Evolutionary conservation across 1,139 yeast species (phyloP), one percentile per base, ranked within the genome.

Genomic region (Meyerozyma guilliermondii): DNA sequence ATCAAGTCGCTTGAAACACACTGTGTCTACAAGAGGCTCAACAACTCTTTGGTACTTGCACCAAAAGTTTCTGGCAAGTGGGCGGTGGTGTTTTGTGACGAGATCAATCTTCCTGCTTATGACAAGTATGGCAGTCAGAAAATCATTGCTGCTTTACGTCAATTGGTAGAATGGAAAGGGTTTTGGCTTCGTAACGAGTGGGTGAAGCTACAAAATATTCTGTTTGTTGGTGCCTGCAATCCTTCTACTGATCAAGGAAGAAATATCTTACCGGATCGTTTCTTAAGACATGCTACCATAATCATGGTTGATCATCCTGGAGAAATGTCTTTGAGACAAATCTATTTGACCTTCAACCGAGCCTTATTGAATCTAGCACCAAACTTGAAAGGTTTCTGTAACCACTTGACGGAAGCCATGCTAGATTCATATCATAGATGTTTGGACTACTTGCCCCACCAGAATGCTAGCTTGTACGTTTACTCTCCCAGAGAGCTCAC

Each of bases 211-310:
- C 67, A 73, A 14, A 75, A 80, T 41, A 71, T 92, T 33, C 95
- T 86, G 55, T 76, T 92, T 65, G 95, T 91, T 10, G 98, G 95
- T 6, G 98, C 98, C 0, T 92, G 98, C 60, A 92, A 92, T 55
- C 92, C 97, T 1, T 83, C 96, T 0, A 71, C 81, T 1, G 95
- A 87, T 60, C 78, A 81, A 2, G 96, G 97, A 0, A 73, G 98
- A 50, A 68, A 74, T 14, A 60, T 59, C 3, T 59, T 92, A 29
- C 66, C 81, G 1, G 59, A 67, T n/a, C 66, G 97, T 41, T 83
- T 91, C 54, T 61, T 87, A 40, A 72, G 95, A 8, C 94, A 84
- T 53, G 71, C 79, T 5, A 65, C 84, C 1, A 69, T 88, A 6
- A 54, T 92, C 0, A 76, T 81, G 78, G 87, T 91, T 6, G 96